Evolutionary conservation across 2,329 filamentous ascomycete genomes (phyloP).

Genomic region (Fusarium sp.): DNA sequence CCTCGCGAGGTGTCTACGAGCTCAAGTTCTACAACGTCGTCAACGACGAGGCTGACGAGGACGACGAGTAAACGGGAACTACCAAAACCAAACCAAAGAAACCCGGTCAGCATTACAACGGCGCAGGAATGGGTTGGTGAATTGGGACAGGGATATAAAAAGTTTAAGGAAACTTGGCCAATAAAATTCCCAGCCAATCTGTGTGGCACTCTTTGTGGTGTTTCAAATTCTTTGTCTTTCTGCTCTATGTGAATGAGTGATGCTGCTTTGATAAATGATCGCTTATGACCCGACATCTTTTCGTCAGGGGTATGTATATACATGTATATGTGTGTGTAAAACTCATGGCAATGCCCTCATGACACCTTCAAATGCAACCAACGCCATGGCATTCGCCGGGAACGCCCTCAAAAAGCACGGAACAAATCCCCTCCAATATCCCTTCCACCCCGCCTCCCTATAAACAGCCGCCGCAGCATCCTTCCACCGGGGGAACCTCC

Average conservation of each 20-base stretch:
- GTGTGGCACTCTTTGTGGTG: slow-evolving; percentile 48
- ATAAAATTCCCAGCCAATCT: slow-evolving; percentile 47
- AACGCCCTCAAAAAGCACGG: slow-evolving; percentile 95
- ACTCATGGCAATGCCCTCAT: slow-evolving; percentile 75
- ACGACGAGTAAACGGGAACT: slow-evolving; percentile 98
- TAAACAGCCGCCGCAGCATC: slow-evolving; percentile 84
- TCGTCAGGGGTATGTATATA: slow-evolving; percentile 6
- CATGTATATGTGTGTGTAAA: background rate
- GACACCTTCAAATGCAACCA: slow-evolving; percentile 93
- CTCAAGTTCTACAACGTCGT: slow-evolving; percentile 99
- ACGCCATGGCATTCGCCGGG: slow-evolving; percentile 92
- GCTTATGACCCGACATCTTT: background rate
- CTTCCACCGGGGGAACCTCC: slow-evolving; percentile 80
- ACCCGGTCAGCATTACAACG: slow-evolving; percentile 36
- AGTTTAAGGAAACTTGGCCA: slow-evolving; percentile 44
- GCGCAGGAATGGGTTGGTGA: slow-evolving; percentile 49
- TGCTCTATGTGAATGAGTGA: background rate
- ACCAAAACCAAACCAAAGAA: background rate
- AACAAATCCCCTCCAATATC: slow-evolving; percentile 93
- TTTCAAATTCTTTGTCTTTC: slow-evolving; percentile 24
- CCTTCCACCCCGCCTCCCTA: slow-evolving; percentile 78
- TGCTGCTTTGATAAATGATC: background rate
- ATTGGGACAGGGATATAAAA: slow-evolving; percentile 45
- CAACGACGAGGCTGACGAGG: slow-evolving; percentile 96
- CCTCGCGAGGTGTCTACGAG: slow-evolving; percentile 98